Conservation (phyloP, 2,329 filamentous ascomycete genomes). For the Cladophialophora carrionii region DNA sequence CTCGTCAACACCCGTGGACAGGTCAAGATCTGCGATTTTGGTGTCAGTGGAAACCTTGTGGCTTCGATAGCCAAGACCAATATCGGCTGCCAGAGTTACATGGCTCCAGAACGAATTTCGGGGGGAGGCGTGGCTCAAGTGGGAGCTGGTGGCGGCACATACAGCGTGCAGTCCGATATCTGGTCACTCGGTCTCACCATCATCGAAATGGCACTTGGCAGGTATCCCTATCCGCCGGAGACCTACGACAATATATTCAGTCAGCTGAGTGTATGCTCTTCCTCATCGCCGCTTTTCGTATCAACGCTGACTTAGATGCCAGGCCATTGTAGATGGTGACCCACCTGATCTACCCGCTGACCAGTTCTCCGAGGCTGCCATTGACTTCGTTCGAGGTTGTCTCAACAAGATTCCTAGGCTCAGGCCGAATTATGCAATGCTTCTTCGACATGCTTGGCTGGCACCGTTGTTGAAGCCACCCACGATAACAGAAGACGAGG, state of each 20-base stretch:
- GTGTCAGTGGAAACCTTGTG: conserved; percentile 93
- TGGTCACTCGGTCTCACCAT: conserved; percentile 95
- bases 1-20: conserved; percentile 86
- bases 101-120: conserved; percentile 95
- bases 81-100: conserved; percentile 98
- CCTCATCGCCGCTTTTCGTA: conserved; percentile 27
- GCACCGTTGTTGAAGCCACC: conserved; percentile 72
- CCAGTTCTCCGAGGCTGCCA: conserved; percentile 76
- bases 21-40: conserved; percentile 98
- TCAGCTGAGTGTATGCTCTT: conserved; percentile 82
- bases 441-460: conserved; percentile 89
- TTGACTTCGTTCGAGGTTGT: conserved; percentile 85
- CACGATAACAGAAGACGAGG: conserved; percentile 72
- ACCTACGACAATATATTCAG: conserved; percentile 98
- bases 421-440: conserved; percentile 89
- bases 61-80: conserved; percentile 98
- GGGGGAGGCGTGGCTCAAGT: conserved; percentile 76
- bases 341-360: conserved; percentile 81
- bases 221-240: conserved; percentile 95
- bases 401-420: conserved; percentile 90
- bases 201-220: conserved; percentile 92
- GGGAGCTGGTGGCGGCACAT: conserved; percentile 76
- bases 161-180: conserved; percentile 96
- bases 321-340: conserved; percentile 99
- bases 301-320: conserved; percentile 17